Evolutionary conservation across 2,329 filamentous ascomycete genomes (phyloP).

Genomic region (Pyrenochaeta sp.): DNA sequence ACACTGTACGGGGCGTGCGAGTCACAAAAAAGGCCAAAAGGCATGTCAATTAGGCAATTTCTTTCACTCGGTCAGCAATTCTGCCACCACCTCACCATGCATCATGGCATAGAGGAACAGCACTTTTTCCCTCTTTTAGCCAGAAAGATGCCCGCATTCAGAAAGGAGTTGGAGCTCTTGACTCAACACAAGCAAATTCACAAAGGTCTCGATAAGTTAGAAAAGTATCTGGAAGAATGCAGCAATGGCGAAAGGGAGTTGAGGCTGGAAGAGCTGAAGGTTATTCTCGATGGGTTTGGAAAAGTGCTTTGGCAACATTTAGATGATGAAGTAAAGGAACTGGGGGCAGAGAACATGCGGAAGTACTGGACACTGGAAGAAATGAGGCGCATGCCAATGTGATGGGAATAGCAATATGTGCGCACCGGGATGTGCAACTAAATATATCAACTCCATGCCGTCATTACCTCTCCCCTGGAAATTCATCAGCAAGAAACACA

Average conservation of each 20-base stretch:
- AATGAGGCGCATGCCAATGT: slow-evolving; percentile 75
- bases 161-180: slow-evolving; percentile 69
- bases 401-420: too few relatives aligned
- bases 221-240: slow-evolving; percentile 70
- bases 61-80: slow-evolving; percentile 74
- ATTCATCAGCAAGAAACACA: too few relatives aligned
- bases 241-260: slow-evolving; percentile 68
- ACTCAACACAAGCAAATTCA: slow-evolving; percentile 83
- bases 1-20: slow-evolving; percentile 71
- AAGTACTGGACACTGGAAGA: slow-evolving; percentile 81
- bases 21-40: slow-evolving; percentile 64
- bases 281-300: slow-evolving; percentile 79
- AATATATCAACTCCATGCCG: too few relatives aligned
- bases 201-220: slow-evolving; percentile 71
- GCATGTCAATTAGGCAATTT: slow-evolving; percentile 73
- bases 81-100: slow-evolving; percentile 71
- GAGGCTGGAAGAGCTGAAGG: slow-evolving; percentile 66
- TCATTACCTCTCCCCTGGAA: too few relatives aligned
- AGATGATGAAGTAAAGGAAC: slow-evolving; percentile 79
- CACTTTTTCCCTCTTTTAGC: slow-evolving; percentile 83
- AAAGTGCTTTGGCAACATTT: slow-evolving; percentile 81
- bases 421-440: too few relatives aligned
- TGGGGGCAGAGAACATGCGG: slow-evolving; percentile 88
- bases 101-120: slow-evolving; percentile 84
- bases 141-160: slow-evolving; percentile 79